Evolutionary conservation across 768 basidiomycete species (phyloP).

Genomic region (Lyophyllum decastes): DNA sequence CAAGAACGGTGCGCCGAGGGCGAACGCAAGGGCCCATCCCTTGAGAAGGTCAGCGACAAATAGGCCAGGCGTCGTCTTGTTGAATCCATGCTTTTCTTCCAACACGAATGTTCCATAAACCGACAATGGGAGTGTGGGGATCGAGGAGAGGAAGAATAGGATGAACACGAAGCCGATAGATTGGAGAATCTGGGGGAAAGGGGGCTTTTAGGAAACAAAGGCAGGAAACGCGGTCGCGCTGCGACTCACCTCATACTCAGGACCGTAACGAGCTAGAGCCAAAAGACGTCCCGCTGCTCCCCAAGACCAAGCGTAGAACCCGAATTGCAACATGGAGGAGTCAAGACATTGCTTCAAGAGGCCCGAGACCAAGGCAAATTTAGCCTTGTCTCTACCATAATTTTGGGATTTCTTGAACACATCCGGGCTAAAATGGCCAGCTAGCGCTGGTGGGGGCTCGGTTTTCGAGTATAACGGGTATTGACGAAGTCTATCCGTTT

Average conservation of each 20-base stretch:
- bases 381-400: slow-evolving; percentile 91
- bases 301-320: slow-evolving; percentile 88
- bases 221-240: background rate
- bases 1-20: slow-evolving; percentile 83
- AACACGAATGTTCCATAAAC: slow-evolving; percentile 91
- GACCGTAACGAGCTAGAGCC: slow-evolving; percentile 61
- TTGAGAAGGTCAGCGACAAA: slow-evolving; percentile 85
- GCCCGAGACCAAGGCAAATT: slow-evolving; percentile 73
- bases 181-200: slow-evolving; percentile 59
- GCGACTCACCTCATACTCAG: slow-evolving; percentile 68
- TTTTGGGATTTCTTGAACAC: slow-evolving; percentile 88
- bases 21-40: slow-evolving; percentile 68
- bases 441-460: slow-evolving; percentile 70
- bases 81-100: slow-evolving; percentile 96
- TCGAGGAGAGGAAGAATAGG: slow-evolving; percentile 63
- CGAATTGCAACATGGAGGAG: slow-evolving; percentile 69
- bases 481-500: slow-evolving; percentile 57
- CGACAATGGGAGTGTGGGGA: slow-evolving; percentile 74
- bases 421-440: slow-evolving; percentile 63
- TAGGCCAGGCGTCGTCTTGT: slow-evolving; percentile 81
- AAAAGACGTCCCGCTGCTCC: slow-evolving; percentile 50
- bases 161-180: slow-evolving; percentile 77
- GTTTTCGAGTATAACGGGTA: slow-evolving; percentile 82
- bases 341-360: slow-evolving; percentile 75
- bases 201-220: background rate